Evolutionary conservation across 768 basidiomycete species (phyloP).

Genomic region (Omphalotus guepiniiformis): DNA sequence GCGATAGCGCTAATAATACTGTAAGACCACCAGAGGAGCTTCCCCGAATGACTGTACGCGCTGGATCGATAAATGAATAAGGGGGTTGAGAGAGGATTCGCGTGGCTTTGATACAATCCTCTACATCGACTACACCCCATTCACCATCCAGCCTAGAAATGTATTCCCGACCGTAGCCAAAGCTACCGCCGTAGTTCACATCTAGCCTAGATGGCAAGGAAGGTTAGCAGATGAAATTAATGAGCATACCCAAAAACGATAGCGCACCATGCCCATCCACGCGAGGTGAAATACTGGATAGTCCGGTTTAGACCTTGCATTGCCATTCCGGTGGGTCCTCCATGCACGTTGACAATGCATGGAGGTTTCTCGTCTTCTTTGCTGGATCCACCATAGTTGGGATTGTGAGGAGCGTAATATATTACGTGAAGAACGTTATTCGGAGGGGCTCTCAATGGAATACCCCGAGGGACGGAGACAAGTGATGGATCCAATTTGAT

Average conservation of each 20-base stretch:
- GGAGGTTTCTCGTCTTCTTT: slow-evolving; percentile 57
- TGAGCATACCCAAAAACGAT: background rate
- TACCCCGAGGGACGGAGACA: slow-evolving; percentile 23
- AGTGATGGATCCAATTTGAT: slow-evolving; percentile 5
- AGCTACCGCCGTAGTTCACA: slow-evolving; percentile 76
- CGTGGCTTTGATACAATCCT: slow-evolving; percentile 61
- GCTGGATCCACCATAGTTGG: slow-evolving; percentile 46
- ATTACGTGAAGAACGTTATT: slow-evolving; percentile 47
- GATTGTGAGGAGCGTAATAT: slow-evolving; percentile 66
- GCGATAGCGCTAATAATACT: slow-evolving; percentile 44
- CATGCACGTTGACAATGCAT: slow-evolving; percentile 60
- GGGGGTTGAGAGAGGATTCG: slow-evolving; percentile 39
- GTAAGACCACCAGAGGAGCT: slow-evolving; percentile 75
- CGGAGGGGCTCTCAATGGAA: slow-evolving; percentile 20
- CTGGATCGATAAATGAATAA: slow-evolving; percentile 54
- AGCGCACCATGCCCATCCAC: slow-evolving; percentile 67
- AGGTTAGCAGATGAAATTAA: too few species aligned
- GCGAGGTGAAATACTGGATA: slow-evolving; percentile 64
- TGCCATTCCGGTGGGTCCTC: slow-evolving; percentile 59
- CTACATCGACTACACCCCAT: slow-evolving; percentile 75
- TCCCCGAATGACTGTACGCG: slow-evolving; percentile 67
- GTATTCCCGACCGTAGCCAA: slow-evolving; percentile 68
- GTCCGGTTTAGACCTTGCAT: slow-evolving; percentile 46
- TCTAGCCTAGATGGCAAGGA: slow-evolving; percentile 51
- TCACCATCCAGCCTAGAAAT: slow-evolving; percentile 53